Percentiles rank a stretch among this genome's conserved stretches.
phyloP scores from a whole-genome alignment of 208 protist species.

The Balamuthia mandrillaris region DNA sequence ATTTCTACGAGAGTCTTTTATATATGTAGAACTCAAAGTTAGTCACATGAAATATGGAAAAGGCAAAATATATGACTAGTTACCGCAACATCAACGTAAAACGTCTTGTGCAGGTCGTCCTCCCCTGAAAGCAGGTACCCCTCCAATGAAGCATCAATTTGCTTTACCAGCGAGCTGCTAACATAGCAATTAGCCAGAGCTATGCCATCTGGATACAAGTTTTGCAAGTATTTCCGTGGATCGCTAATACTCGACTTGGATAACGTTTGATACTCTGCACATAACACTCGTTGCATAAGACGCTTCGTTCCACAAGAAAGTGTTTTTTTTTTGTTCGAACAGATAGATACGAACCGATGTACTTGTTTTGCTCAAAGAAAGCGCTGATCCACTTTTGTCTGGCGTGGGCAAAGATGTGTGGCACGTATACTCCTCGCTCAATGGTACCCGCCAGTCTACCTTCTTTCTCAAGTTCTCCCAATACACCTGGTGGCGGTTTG shows the following conservation, averaged over 20 bases:
- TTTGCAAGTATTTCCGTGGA: neutral
- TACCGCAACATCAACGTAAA: neutral
- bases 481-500: neutral
- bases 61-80: neutral
- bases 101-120: too few relatives aligned
- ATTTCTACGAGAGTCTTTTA: slow-evolving; percentile 13
- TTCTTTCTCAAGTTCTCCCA: slow-evolving; percentile 26
- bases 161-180: neutral
- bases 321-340: too few relatives aligned
- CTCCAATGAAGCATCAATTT: slow-evolving; percentile 34
- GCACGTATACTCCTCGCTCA: slow-evolving; percentile 39
- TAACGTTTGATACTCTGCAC: slow-evolving; percentile 23
- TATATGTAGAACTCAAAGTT: neutral
- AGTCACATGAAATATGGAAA: neutral
- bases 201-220: neutral
- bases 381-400: slow-evolving; percentile 42
- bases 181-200: slow-evolving; percentile 13
- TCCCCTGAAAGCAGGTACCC: too few relatives aligned
- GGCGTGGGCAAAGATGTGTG: slow-evolving; percentile 31
- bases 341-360: slow-evolving; percentile 23
- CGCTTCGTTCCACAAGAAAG: too few relatives aligned
- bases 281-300: too few relatives aligned
- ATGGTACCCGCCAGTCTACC: slow-evolving; percentile 40
- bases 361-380: slow-evolving; percentile 53
- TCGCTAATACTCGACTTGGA: neutral